Conservation (phyloP, 2,329 filamentous ascomycete species). For the Calonectria naviculata region DNA sequence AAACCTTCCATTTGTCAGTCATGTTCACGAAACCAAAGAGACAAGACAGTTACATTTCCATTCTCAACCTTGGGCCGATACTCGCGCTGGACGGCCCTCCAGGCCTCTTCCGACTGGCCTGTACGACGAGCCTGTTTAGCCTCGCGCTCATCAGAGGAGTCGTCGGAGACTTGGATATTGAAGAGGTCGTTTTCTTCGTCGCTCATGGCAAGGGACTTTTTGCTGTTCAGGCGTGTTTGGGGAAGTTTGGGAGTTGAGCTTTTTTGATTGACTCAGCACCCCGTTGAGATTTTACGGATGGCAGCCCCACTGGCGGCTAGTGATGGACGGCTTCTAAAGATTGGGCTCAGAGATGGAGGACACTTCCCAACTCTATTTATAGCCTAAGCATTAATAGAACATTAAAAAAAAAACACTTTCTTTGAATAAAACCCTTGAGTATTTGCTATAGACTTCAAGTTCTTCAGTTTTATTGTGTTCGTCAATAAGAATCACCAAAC, state of each 20-base stretch:
- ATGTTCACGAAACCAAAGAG: neutral
- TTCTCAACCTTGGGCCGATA: constrained; percentile 65
- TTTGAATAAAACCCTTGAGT: too few species aligned
- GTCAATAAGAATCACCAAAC: too few species aligned
- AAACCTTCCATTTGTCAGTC: constrained; percentile 50
- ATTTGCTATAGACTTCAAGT: neutral
- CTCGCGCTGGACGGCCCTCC: constrained; percentile 55
- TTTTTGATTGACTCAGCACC: constrained; percentile 13
- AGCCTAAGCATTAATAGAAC: neutral
- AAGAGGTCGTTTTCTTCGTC: constrained; percentile 42
- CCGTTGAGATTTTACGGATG: constrained; percentile 6
- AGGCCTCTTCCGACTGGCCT: constrained; percentile 61
- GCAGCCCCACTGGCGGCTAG: constrained; percentile 7
- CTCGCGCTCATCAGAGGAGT: constrained; percentile 48
- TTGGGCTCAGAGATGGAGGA: neutral
- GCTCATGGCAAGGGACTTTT: constrained; percentile 35
- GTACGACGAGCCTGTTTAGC: constrained; percentile 47
- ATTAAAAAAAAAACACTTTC: too few species aligned
- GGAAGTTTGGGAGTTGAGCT: neutral
- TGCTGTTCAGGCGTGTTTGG: neutral
- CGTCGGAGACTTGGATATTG: constrained; percentile 47
- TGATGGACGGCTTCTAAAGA: neutral
- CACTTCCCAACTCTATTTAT: neutral
- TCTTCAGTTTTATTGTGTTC: neutral
- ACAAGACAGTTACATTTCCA: constrained; percentile 57